phyloP scores from a whole-genome alignment of 1,284 basidiomycete species.

The Cryptococcus deneoformans region DNA sequence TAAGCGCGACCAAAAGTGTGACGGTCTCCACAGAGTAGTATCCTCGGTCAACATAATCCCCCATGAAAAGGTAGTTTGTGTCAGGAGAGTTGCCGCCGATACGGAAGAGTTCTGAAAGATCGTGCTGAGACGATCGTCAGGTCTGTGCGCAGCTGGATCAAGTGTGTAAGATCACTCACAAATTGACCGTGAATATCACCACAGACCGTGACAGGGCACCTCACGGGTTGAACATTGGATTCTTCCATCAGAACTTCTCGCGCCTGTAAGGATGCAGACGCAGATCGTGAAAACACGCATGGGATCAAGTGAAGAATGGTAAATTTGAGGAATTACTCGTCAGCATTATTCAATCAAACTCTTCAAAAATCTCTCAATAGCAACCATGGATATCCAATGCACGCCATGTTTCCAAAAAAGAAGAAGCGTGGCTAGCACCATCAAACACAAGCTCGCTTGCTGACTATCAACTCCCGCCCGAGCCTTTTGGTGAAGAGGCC shows the following conservation, averaged over 20 bases:
- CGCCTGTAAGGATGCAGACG: constrained; percentile 59
- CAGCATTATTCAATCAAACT: neutral
- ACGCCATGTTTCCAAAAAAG: too few relatives aligned
- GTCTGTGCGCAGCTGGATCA: neutral
- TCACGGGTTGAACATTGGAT: constrained; percentile 95
- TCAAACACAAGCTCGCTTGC: too few relatives aligned
- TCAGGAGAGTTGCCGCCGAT: constrained; percentile 99
- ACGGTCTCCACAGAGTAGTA: constrained; percentile 99
- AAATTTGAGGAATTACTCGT: neutral
- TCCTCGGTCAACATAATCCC: constrained; percentile 98
- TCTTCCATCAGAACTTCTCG: constrained; percentile 97
- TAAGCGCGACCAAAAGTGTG: constrained; percentile 95
- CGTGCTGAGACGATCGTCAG: constrained; percentile 63
- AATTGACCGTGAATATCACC: constrained; percentile 99
- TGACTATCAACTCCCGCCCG: too few relatives aligned
- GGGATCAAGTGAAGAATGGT: constrained; percentile 13
- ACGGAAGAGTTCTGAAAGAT: constrained; percentile 97
- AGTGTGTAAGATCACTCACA: constrained; percentile 59
- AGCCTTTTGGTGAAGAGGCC: too few relatives aligned
- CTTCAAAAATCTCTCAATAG: neutral
- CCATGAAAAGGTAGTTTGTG: constrained; percentile 99
- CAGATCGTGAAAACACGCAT: neutral
- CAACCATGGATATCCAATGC: too few relatives aligned
- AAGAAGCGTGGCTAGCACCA: too few relatives aligned
- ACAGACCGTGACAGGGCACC: constrained; percentile 96